These are phyloP conservation scores for Tetrapisispora arboricola DNA, from an alignment of 805 yeast species.

Conservation along the genomic window DNA sequence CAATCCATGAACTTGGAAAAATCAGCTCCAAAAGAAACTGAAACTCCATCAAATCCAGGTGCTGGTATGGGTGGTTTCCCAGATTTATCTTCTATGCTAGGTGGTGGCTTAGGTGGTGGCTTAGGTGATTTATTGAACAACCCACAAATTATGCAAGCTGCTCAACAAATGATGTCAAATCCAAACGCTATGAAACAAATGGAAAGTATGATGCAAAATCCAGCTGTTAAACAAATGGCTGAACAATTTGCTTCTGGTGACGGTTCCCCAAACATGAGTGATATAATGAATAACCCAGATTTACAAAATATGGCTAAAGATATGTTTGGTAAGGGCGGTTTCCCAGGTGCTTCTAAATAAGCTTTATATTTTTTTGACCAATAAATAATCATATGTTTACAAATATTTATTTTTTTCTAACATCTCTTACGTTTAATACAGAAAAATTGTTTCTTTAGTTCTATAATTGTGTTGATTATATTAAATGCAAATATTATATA, in stretches of 20 bases:
- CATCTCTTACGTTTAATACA: neutral
- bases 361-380: neutral
- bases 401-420: neutral
- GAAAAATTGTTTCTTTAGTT: neutral
- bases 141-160: conserved; percentile 88
- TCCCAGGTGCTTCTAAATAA: conserved; percentile 4
- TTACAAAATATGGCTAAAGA: conserved; percentile 60
- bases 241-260: conserved; percentile 55
- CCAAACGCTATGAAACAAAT: conserved; percentile 66
- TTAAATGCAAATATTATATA: neutral
- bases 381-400: neutral
- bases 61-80: conserved; percentile 49
- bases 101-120: conserved; percentile 55
- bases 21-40: conserved; percentile 11
- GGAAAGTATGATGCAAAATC: conserved; percentile 66
- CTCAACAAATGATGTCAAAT: conserved; percentile 77
- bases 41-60: conserved; percentile 15
- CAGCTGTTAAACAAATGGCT: conserved; percentile 77
- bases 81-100: conserved; percentile 62
- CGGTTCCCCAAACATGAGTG: conserved; percentile 51
- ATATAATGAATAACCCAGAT: conserved; percentile 74
- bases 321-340: conserved; percentile 48
- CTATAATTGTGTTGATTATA: neutral
- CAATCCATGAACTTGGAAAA: conserved; percentile 46
- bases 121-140: conserved; percentile 66